Evolutionary conservation across 2,329 filamentous ascomycete species (phyloP), one percentile per base, ranked within the genome.

Genomic region (Trichothecium roseum): DNA sequence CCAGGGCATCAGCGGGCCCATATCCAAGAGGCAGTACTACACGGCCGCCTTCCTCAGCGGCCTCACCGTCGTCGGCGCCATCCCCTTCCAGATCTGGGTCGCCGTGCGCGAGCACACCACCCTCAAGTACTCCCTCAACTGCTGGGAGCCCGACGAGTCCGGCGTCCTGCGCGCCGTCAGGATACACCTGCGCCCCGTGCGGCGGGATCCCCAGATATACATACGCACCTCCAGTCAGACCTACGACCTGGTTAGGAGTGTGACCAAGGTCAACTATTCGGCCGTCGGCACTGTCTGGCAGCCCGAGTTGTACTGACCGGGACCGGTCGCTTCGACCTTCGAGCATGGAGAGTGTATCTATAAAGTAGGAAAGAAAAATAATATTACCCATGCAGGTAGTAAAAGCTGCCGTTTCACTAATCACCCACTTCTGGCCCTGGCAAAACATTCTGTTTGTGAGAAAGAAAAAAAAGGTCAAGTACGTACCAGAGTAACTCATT

Each of bases 1-100:
- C 10, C 37, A 38, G 16, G 37, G 37, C n/a, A 38, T 38, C 26
- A 38, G 37, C 28, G 37, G 37, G 5, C 32, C 32, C 5, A 38
- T 38, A 13, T 20, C 17, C 14, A 35, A 30, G 27, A 29, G 29
- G 17, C 32, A 38, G n/a, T 32, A 38, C 29, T 32, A 31, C 14
- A 38, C 13, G 8, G 31, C 34, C 15, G 28, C 28, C n/a, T 4
- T 38, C 17, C 18, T 35, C 9, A 22, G 28, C 7, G 28, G 32
- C 8, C 20, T 35, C 8, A 38, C 37, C 4, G 37, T 35, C 26
- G 37, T 38, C 18, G 37, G 37, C 18, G 16, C 20, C 12, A 36
- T 36, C 17, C 34, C 34, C 5, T 36, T 31, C n/a, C 36, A 37
- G 22, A 37, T 37, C 20, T 37, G 36, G 36, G 8, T 34, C 6